phyloP scores from a whole-genome alignment of 2,329 filamentous ascomycete species.

The Plenodomus lindquistii region DNA sequence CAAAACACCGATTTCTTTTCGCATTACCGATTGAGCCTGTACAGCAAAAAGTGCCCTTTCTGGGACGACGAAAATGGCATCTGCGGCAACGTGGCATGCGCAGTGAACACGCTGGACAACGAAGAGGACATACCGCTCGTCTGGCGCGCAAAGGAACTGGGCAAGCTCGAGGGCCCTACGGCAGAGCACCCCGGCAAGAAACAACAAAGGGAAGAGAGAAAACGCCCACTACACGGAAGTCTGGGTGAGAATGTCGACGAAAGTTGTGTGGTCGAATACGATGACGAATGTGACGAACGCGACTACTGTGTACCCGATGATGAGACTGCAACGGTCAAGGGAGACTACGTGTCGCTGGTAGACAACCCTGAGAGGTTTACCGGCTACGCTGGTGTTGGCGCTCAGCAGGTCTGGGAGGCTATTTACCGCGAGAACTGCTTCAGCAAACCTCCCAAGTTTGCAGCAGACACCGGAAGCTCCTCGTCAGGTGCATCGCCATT shows the following conservation, averaged over 20 bases:
- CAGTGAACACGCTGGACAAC: constrained; percentile 91
- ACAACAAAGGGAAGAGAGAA: constrained; percentile 69
- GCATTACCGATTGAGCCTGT: constrained; percentile 93
- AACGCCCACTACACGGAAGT: constrained; percentile 77
- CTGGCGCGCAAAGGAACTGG: constrained; percentile 89
- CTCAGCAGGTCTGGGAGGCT: constrained; percentile 91
- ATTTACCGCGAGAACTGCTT: constrained; percentile 99
- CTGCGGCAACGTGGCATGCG: constrained; percentile 96
- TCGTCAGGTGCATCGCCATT: constrained; percentile 43
- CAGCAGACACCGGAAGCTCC: constrained; percentile 39
- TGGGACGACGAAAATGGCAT: constrained; percentile 93
- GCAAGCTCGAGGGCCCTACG: constrained; percentile 87
- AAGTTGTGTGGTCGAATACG: constrained; percentile 95
- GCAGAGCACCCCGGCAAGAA: constrained; percentile 84
- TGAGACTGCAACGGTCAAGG: constrained; percentile 81
- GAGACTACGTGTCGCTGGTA: constrained; percentile 93
- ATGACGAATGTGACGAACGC: constrained; percentile 93
- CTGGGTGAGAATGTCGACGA: constrained; percentile 88
- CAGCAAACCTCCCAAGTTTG: constrained; percentile 50
- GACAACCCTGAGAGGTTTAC: constrained; percentile 96
- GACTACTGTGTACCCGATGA: constrained; percentile 98
- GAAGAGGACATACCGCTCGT: constrained; percentile 91
- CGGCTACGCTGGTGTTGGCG: constrained; percentile 82
- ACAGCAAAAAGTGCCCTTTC: constrained; percentile 92
- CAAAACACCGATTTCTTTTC: constrained; percentile 95